Base-by-base conservation (phyloP, 176 grass and related monocot species). In the Carex scoparia region DNA sequence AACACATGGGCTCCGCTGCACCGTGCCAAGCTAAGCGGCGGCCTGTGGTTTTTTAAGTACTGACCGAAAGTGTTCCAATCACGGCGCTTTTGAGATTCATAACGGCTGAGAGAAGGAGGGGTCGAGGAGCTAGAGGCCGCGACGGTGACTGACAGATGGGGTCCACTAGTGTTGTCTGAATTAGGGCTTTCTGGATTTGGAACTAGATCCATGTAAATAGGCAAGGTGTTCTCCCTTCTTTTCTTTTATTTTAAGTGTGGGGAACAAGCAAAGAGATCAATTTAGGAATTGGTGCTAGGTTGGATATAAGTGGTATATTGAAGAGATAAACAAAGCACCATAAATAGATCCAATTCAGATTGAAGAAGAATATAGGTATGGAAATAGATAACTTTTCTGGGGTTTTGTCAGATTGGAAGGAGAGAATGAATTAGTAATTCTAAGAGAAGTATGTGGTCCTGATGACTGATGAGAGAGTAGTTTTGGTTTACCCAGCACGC, bases 41-140 rank as follows among this genome's bases (percentile, higher is more conserved):
- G 94, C 11, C 92, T 85, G 88, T 97, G 94, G 86, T 97, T 97
- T 80, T 84, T 88, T 60, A 97, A 89, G 86, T 97, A 97, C 87
- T 94, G 94, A 49, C 94, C 94, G 79, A 97, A 97, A 80, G 94
- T 97, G 89, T 94, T 94, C 92, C 92, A 94, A 84, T 94, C 92
- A 5, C 89, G 92, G 61, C 86, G 84, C 62, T 91, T 91, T 60
- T 91, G 89, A 35, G 89, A 88, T 83, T 91, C 89, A 35, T 91
- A 91, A 9, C 89, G 79, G 83, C 89, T 94, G 49, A 91, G 88
- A 32, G 87, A 76, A 30, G 71, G 76, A 31, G 48, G 46, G 1
- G 68, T 63, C 10, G 60, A 56, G 30, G 59, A 56, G 11, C 59
- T 40, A 15, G 62, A 19, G 12, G 51, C 28, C 33, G 74, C 11